These are phyloP conservation scores for Desmodesmus armatus DNA, from an alignment of 139 green algal genomes.

Conservation along the genomic window DNA sequence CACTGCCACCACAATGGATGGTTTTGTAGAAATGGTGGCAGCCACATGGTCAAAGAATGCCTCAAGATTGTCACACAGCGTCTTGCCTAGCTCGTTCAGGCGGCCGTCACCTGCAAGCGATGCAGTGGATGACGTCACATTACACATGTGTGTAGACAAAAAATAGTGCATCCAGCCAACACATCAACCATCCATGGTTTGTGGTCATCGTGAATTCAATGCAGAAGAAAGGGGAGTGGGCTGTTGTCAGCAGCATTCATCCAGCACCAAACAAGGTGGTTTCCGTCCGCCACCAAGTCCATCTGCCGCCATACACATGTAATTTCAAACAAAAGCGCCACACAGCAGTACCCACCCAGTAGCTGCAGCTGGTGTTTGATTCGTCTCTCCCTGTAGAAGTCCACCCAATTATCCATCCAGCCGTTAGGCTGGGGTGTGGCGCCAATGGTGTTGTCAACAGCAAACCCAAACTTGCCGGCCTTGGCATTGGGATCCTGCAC, in stretches of 20 bases:
- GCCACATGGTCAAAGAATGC: constrained; percentile 75
- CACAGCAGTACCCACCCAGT: constrained; percentile 48
- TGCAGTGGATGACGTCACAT: too few relatives aligned
- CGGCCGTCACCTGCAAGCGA: constrained; percentile 72
- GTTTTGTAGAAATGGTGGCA: too few relatives aligned
- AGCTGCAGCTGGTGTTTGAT: constrained; percentile 77
- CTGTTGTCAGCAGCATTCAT: too few relatives aligned
- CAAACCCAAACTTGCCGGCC: constrained; percentile 88
- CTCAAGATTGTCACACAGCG: constrained; percentile 79
- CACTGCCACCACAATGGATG: too few relatives aligned
- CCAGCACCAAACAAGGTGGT: too few relatives aligned
- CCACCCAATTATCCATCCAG: constrained; percentile 84
- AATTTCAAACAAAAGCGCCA: neutral
- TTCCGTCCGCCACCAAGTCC: too few relatives aligned
- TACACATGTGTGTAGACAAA: too few relatives aligned
- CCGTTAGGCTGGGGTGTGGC: constrained; percentile 93
- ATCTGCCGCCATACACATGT: neutral
- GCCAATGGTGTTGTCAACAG: constrained; percentile 97
- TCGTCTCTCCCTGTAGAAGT: constrained; percentile 73
- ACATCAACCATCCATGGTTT: too few relatives aligned
- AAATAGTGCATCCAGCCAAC: too few relatives aligned
- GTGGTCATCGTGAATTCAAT: too few relatives aligned
- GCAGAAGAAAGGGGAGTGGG: too few relatives aligned
- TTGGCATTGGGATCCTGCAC: constrained; percentile 67
- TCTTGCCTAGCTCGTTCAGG: constrained; percentile 74